These are phyloP conservation scores for Cyclocybe aegerita DNA, from an alignment of 768 basidiomycete species.

Conservation along the genomic window DNA sequence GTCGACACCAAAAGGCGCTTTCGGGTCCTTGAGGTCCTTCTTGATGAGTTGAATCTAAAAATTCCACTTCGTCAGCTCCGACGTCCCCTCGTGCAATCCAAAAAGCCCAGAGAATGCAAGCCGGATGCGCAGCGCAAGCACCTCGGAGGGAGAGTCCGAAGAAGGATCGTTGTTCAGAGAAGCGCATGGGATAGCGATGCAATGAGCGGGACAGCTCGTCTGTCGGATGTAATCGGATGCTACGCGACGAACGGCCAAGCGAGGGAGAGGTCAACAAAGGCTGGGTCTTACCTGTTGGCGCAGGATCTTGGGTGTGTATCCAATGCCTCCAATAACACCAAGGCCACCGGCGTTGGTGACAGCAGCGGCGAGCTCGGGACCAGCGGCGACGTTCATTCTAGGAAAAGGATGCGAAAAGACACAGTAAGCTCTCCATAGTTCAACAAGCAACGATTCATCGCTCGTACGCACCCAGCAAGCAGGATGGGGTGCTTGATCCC, in stretches of 20 bases:
- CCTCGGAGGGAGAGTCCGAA: too few species aligned
- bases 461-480: constrained; percentile 64
- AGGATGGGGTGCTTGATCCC: constrained; percentile 87
- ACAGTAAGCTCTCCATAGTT: neutral
- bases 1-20: constrained; percentile 89
- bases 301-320: constrained; percentile 81
- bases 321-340: constrained; percentile 90
- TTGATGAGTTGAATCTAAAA: constrained; percentile 73
- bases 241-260: neutral
- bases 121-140: too few species aligned
- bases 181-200: too few species aligned
- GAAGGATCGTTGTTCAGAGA: too few species aligned
- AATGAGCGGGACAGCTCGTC: too few species aligned
- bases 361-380: constrained; percentile 85
- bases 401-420: neutral
- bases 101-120: neutral
- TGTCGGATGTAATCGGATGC: neutral
- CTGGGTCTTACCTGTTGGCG: constrained; percentile 63
- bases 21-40: constrained; percentile 67
- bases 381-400: constrained; percentile 50
- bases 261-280: neutral
- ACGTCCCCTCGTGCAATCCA: neutral
- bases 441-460: neutral
- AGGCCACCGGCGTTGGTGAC: constrained; percentile 93
- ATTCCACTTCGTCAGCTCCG: constrained; percentile 4